Evolutionary conservation across 176 grass and related monocot genomes (phyloP), one percentile per base, ranked within the genome.

Genomic region (Avena atlantica): DNA sequence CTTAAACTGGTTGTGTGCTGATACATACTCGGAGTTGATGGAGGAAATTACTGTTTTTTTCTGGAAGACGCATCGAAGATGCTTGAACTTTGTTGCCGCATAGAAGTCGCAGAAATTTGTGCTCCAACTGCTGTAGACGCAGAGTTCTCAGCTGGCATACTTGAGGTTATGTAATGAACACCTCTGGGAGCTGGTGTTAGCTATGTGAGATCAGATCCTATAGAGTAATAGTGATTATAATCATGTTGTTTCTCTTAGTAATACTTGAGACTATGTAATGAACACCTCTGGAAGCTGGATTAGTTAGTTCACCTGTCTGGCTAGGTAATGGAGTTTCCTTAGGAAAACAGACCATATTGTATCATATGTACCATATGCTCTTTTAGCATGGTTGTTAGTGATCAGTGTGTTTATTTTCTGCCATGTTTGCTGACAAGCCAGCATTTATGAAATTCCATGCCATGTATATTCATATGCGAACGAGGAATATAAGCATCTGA

Each of bases 1-100:
- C 88, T 75, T 98, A 85, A 91, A 81, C 36, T 29, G 17, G 50
- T 36, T 37, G 40, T 86, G 72, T 79, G 12, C 31, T 56, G 4
- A n/a, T 81, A 37, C 74, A 37, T 19, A 73, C 51, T 65, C 12
- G 51, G 58, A 87, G 64, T 66, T n/a, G 25, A 19, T 60, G 48
- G 69, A 82, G 70, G 50, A 81, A 61, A 29, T 20, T 21, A 3
- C 6, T 56, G 16, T 8, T 16, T 19, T 49, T 23, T 87, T 80
- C 10, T 40, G 23, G 60, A 83, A 79, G 64, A 59, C 65, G 40
- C 48, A 59, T 51, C 19, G 17, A n/a, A 74, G 74, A 10, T 24
- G 24, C 13, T 51, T 70, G 24, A 91, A 12, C 44, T 61, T 8
- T 76, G 73, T 78, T 37, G 51, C n/a, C 4, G 9, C 34, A 36